phyloP scores from a whole-genome alignment of 768 basidiomycete species.

The Termitomyces sp. region DNA sequence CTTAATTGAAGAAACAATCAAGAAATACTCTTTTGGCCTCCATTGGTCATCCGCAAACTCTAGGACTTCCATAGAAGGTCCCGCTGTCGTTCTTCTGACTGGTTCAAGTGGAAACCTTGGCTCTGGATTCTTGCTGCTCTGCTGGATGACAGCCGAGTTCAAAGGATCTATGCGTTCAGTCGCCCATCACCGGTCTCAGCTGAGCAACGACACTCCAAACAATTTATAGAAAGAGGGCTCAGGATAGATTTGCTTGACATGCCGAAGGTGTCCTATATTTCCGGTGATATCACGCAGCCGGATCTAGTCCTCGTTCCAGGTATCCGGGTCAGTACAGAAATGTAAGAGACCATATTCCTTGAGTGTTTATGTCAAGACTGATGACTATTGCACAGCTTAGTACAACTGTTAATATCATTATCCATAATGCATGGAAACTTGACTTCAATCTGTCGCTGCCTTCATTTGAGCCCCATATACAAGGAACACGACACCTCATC shows the following conservation, averaged over 20 bases:
- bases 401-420: slow-evolving; percentile 19
- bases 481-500: slow-evolving; percentile 23
- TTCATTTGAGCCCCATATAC: slow-evolving; percentile 31
- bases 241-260: neutral
- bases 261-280: slow-evolving; percentile 6
- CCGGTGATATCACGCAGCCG: slow-evolving; percentile 3
- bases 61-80: neutral
- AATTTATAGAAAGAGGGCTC: slow-evolving; percentile 8
- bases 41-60: neutral
- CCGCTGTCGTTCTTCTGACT: slow-evolving; percentile 15
- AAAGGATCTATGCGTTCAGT: slow-evolving; percentile 32
- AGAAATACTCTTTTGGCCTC: slow-evolving; percentile 25
- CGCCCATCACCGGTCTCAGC: slow-evolving; percentile 3
- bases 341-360: slow-evolving; percentile 8
- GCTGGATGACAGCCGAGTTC: slow-evolving; percentile 27
- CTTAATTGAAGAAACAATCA: slow-evolving; percentile 28
- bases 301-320: slow-evolving; percentile 22
- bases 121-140: slow-evolving; percentile 15
- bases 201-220: slow-evolving; percentile 4
- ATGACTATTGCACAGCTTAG: slow-evolving; percentile 15
- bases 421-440: too few relatives aligned
- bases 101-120: slow-evolving; percentile 20
- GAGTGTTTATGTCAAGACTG: neutral
- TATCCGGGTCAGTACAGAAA: slow-evolving; percentile 9
- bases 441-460: slow-evolving; percentile 32